Evolutionary conservation across 2,329 filamentous ascomycete species (phyloP).

Genomic region (Stromatinia cepivora): DNA sequence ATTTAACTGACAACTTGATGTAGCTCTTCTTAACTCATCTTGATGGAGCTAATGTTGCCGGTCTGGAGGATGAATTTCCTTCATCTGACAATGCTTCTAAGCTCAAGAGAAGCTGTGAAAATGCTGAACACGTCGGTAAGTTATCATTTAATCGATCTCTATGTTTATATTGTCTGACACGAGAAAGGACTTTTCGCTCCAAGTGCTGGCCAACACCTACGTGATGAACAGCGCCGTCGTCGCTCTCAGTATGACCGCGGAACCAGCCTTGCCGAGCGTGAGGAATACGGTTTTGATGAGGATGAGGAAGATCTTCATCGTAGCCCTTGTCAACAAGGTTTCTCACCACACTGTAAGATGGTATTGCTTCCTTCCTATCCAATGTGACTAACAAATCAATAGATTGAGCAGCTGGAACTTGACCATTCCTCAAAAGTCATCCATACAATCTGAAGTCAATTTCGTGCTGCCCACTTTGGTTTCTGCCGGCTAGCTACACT

Average conservation of each 20-base stretch:
- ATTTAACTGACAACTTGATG: conserved; percentile 41
- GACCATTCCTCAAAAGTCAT: conserved; percentile 9
- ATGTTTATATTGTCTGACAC: conserved; percentile 22
- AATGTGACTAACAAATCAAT: neutral
- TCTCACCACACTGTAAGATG: conserved; percentile 28
- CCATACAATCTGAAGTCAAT: conserved; percentile 20
- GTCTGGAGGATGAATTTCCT: conserved; percentile 74
- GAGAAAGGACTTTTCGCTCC: conserved; percentile 75
- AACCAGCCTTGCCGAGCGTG: conserved; percentile 62
- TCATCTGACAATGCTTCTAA: conserved; percentile 81
- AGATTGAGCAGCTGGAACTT: conserved; percentile 18
- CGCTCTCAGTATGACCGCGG: conserved; percentile 81
- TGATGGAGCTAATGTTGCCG: conserved; percentile 60
- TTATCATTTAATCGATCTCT: conserved; percentile 31
- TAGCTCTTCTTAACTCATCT: conserved; percentile 57
- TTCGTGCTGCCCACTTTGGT: conserved; percentile 13
- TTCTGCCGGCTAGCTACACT: conserved; percentile 2
- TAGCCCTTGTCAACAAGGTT: conserved; percentile 24
- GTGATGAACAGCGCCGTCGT: conserved; percentile 69
- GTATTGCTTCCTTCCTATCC: neutral
- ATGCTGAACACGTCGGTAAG: conserved; percentile 79
- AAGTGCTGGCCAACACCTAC: conserved; percentile 69
- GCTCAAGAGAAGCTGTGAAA: conserved; percentile 83
- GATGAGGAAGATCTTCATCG: conserved; percentile 23
- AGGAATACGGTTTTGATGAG: conserved; percentile 35